Evolutionary conservation across 805 yeast species (phyloP), one percentile per base, ranked within the genome.

Genomic region (Henningerozyma blattae): DNA sequence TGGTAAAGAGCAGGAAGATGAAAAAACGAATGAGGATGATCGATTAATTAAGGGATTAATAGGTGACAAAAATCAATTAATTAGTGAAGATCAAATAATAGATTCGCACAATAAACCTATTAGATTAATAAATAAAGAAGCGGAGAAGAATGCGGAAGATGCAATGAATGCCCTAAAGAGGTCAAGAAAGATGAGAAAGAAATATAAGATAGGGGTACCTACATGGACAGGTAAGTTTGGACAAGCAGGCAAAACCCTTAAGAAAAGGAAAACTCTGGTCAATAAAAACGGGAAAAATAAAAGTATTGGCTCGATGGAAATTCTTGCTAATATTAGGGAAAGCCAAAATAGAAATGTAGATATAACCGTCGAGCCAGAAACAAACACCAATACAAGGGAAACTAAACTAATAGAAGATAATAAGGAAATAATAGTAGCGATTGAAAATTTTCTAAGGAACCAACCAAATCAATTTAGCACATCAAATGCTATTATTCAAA

Each of bases 141-240:
- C 93, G 0, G 70, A 69, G 4, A 63, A 64, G 32, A 70, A 67
- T 49, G 72, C 77, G 29, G 54, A 57, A 40, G 61, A 65, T 14
- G 80, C 80, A 0, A 62, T 76, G 0, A 60, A 59, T 15, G 77
- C 77, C 0, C 54, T 82, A 36, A 64, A 70, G 34, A 69, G 70
- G 38, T 83, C 95, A 0, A 48, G 62, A 27, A 56, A 42, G 30
- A 51, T 48, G 9, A 63, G 65, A 13, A 60, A 58, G 37, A 58
- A 54, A 30, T 56, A 56, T 17, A 58, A 61, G 18, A 64, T 87
- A 20, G 94, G 94, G 4, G 76, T 80, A 0, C 97, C 96, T 0
- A 89, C 98, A 0, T 91, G 96, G 93, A 89, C 98, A 0, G 98
- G 98, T 0, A 72, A 72, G 44, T 84, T 78, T 63, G 98, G 98